These are phyloP conservation scores for Melanogaster broomeanus DNA, from an alignment of 768 basidiomycete genomes.

Conservation along the genomic window DNA sequence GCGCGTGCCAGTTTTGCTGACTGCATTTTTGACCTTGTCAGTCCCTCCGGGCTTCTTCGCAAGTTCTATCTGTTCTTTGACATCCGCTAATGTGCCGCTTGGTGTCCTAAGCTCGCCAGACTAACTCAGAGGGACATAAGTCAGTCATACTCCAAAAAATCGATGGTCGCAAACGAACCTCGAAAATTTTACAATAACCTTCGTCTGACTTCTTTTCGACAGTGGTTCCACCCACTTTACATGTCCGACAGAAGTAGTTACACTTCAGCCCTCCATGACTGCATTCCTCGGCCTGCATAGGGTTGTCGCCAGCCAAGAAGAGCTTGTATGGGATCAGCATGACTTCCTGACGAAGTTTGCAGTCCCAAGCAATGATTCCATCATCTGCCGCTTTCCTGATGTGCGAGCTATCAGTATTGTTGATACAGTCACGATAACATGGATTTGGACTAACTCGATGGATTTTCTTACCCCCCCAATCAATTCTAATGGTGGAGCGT, in stretches of 20 bases:
- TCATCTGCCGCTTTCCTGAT: slow-evolving; percentile 7
- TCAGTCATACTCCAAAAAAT: neutral
- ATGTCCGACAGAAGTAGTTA: slow-evolving; percentile 34
- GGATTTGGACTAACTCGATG: slow-evolving; percentile 18
- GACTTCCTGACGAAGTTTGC: slow-evolving; percentile 22
- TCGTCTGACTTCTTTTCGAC: slow-evolving; percentile 22
- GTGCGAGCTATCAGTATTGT: neutral
- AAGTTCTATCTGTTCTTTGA: slow-evolving; percentile 9
- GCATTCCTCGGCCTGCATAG: slow-evolving; percentile 36
- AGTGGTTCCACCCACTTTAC: slow-evolving; percentile 29
- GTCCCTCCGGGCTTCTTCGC: slow-evolving; percentile 5
- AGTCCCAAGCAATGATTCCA: slow-evolving; percentile 22
- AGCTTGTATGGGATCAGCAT: slow-evolving; percentile 21
- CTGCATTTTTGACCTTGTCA: slow-evolving; percentile 4
- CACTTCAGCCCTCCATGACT: slow-evolving; percentile 29
- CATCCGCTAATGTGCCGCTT: neutral
- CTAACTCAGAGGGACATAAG: neutral
- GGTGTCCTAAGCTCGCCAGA: slow-evolving; percentile 1
- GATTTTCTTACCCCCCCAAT: slow-evolving; percentile 31
- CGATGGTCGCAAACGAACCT: slow-evolving; percentile 3
- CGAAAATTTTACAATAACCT: slow-evolving; percentile 23
- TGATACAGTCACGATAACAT: neutral
- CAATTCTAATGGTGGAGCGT: slow-evolving; percentile 36
- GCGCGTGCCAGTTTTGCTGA: slow-evolving; percentile 40
- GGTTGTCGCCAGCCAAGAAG: slow-evolving; percentile 32